Percentiles rank a stretch among this genome's conserved stretches.
Conservation (phyloP, 768 basidiomycete species). For the Phlebiopsis gigantea region DNA sequence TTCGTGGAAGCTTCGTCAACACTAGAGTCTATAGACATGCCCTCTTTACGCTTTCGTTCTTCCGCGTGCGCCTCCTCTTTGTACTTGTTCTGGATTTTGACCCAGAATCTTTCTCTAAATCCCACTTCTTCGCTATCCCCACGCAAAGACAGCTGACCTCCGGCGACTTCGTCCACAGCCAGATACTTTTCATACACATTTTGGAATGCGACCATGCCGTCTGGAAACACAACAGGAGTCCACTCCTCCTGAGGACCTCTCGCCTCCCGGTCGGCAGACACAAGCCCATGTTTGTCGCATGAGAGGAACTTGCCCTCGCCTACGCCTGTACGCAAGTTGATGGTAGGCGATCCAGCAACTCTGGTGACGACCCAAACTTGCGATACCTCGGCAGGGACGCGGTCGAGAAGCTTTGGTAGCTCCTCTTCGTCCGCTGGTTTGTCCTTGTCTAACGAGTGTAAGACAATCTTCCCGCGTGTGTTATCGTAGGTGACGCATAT, state of each 20-base stretch:
- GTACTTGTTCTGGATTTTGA: conserved; percentile 87
- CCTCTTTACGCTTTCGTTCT: conserved; percentile 49
- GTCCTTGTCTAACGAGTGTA: conserved; percentile 60
- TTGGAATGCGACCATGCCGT: conserved; percentile 71
- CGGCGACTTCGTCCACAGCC: conserved; percentile 79
- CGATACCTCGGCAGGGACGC: conserved; percentile 72
- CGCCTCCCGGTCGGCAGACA: conserved; percentile 82
- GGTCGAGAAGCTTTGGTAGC: conserved; percentile 47
- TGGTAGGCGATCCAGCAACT: conserved; percentile 74
- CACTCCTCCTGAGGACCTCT: conserved; percentile 93
- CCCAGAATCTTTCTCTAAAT: conserved; percentile 81
- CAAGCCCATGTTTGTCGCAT: conserved; percentile 79
- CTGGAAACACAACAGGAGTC: conserved; percentile 77
- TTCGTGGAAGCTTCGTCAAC: conserved; percentile 75
- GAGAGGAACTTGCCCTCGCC: conserved; percentile 89
- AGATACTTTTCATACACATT: conserved; percentile 89
- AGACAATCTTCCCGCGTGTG: conserved; percentile 66
- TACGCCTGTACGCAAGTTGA: conserved; percentile 84
- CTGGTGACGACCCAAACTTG: conserved; percentile 92
- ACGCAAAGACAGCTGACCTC: conserved; percentile 69
- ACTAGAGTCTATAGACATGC: conserved; percentile 19
- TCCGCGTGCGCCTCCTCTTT: conserved; percentile 71
- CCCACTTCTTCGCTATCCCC: conserved; percentile 85
- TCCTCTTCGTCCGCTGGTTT: conserved; percentile 41
- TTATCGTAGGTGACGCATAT: conserved; percentile 75